Conservation (phyloP, 768 basidiomycete genomes). For the Cytidiella melzeri region DNA sequence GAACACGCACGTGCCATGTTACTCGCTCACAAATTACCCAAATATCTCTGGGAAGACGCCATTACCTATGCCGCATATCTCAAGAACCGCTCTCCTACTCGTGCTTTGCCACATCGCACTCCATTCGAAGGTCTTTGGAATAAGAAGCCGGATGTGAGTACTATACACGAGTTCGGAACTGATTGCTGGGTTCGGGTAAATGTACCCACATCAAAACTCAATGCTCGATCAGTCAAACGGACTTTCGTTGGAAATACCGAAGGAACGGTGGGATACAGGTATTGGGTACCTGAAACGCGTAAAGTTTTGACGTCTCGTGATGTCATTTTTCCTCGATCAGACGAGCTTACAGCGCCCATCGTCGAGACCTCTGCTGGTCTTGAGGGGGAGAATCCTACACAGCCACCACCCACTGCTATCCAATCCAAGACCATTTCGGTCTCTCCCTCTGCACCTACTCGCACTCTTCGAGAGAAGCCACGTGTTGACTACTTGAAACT, state of each 20-base stretch:
- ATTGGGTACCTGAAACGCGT: neutral
- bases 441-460: no score
- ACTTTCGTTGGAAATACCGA: no score
- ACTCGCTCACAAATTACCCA: constrained; percentile 13
- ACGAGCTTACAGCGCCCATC: no score
- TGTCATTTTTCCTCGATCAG: constrained; percentile 4
- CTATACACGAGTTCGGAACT: constrained; percentile 11
- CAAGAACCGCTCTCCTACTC: constrained; percentile 15
- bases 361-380: no score
- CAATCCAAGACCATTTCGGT: no score
- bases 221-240: no score
- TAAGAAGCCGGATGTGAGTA: constrained; percentile 10
- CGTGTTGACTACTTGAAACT: constrained; percentile 3
- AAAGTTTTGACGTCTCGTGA: constrained; percentile 2
- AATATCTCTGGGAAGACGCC: constrained; percentile 26
- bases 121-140: constrained; percentile 16
- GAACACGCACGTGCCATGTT: constrained; percentile 24
- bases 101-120: constrained; percentile 12
- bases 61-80: constrained; percentile 18
- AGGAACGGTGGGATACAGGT: no score
- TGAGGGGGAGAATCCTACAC: no score
- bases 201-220: no score
- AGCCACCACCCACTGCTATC: neutral
- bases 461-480: no score
- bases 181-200: constrained; percentile 7